Evolutionary conservation across 345 rosid species (phyloP), one percentile per base, ranked within the genome.

Genomic region (Carallia pectinifolia): DNA sequence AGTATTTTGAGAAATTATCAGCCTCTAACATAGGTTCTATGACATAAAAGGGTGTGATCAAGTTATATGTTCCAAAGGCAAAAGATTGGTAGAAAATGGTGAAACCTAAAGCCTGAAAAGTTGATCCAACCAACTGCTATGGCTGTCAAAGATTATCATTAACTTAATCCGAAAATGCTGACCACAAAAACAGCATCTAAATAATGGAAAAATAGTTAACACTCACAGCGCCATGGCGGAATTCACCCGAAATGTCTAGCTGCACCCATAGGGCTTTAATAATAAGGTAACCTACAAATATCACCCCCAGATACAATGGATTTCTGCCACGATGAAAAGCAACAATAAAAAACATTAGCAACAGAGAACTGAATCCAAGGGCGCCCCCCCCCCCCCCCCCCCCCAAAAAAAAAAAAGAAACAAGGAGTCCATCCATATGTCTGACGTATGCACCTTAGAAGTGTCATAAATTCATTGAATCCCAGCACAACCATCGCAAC

Each of bases 401-500:
- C 0, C 23, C 23, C 0, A 23, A 23, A 33, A 10, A 69, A 58
- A 55, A 39, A 66, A 33, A 9, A 69, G 50, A 55, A 36, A 64
- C 64, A 64, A 44, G 17, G 63, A 59, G 44, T 61, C 67, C 59
- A 36, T 59, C 16, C 47, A 8, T 59, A 63, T 33, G 75, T 37
- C 6, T 39, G 47, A 29, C 58, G 70, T 33, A 60, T 36, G 33
- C 73, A 92, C 99, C 99, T 96, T 76, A 96, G 80, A 68, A 96
- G 91, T 64, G 97, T 92, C 98, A 96, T 96, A 69, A 96, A 96
- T 83, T 96, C 99, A 70, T 96, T 92, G 75, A 96, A 96, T 70
- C 99, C 99, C 65, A 96, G 88, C 74, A 92, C 79, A 36, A 87
- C 53, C 81, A 96, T 52, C 7, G 98, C 97, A 66, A 74, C 83